Percentiles rank a stretch among this genome's conserved stretches.
phyloP scores from a whole-genome alignment of 495 filamentous ascomycete genomes.

The Saxophila tyrrhenica region DNA sequence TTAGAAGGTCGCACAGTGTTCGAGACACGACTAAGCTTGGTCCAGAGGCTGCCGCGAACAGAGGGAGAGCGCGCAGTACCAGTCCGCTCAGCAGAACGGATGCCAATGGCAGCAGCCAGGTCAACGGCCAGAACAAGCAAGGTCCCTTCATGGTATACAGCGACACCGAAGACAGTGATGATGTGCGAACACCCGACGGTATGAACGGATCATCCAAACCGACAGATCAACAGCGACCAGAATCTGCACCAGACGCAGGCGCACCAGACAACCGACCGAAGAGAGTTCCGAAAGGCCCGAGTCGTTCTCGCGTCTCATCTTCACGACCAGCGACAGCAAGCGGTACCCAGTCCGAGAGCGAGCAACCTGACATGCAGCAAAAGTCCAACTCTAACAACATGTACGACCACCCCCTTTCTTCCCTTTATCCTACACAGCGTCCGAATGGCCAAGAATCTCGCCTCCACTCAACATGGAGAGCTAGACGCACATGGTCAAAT shows the following conservation, averaged over 20 bases:
- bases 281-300: constrained; percentile 10
- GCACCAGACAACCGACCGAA: constrained; percentile 6
- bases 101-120: not conserved
- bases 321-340: not conserved
- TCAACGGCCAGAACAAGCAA: not conserved
- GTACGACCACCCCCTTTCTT: constrained; percentile 9
- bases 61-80: constrained; percentile 11
- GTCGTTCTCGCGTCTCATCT: not conserved
- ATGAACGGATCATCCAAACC: not conserved
- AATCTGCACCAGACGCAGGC: constrained; percentile 2
- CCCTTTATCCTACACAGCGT: not conserved
- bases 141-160: constrained; percentile 8
- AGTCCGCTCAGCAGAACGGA: constrained; percentile 14
- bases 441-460: not conserved
- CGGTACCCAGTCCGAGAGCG: constrained; percentile 7
- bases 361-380: constrained; percentile 14
- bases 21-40: constrained; percentile 33
- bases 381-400: constrained; percentile 12
- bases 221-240: not conserved
- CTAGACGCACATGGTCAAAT: constrained; percentile 7
- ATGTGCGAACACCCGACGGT: constrained; percentile 1
- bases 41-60: not conserved
- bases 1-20: constrained; percentile 37
- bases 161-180: constrained; percentile 9
- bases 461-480: constrained; percentile 13